phyloP scores from a whole-genome alignment of 2,329 filamentous ascomycete species.

The Laburnicola sp. region DNA sequence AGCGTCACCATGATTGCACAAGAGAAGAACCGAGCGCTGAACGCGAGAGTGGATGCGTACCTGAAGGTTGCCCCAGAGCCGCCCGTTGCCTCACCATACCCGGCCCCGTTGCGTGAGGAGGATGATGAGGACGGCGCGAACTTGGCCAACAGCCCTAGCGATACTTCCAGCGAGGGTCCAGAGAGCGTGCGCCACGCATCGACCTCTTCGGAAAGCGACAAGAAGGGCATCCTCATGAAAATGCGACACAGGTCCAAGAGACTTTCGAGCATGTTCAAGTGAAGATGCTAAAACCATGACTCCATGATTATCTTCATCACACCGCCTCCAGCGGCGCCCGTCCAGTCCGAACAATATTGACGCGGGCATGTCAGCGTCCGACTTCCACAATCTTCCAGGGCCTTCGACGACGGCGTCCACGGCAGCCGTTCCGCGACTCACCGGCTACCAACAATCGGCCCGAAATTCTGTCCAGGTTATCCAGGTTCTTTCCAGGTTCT shows the following conservation, averaged over 20 bases:
- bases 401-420: neutral
- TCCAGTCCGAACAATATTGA: neutral
- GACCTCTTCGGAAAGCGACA: slow-evolving; percentile 32
- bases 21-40: slow-evolving; percentile 47
- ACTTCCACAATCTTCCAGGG: neutral
- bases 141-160: slow-evolving; percentile 34
- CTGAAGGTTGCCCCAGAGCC: slow-evolving; percentile 34
- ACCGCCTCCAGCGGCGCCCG: neutral
- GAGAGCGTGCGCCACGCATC: slow-evolving; percentile 35
- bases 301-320: neutral
- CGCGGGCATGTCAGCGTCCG: neutral
- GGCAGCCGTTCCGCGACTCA: slow-evolving; percentile 1
- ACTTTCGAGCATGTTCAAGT: slow-evolving; percentile 44
- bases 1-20: slow-evolving; percentile 43
- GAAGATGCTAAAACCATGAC: slow-evolving; percentile 13
- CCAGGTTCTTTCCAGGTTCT: neutral
- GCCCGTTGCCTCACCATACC: slow-evolving; percentile 29
- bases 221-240: slow-evolving; percentile 39
- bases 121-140: slow-evolving; percentile 33
- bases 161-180: slow-evolving; percentile 41
- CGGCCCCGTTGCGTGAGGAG: slow-evolving; percentile 30
- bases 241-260: slow-evolving; percentile 42
- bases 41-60: slow-evolving; percentile 45
- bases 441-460: neutral
- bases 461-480: slow-evolving; percentile 1